Base-by-base conservation (phyloP, 2,329 filamentous ascomycete species). In the Pseudogymnoascus sp. region DNA sequence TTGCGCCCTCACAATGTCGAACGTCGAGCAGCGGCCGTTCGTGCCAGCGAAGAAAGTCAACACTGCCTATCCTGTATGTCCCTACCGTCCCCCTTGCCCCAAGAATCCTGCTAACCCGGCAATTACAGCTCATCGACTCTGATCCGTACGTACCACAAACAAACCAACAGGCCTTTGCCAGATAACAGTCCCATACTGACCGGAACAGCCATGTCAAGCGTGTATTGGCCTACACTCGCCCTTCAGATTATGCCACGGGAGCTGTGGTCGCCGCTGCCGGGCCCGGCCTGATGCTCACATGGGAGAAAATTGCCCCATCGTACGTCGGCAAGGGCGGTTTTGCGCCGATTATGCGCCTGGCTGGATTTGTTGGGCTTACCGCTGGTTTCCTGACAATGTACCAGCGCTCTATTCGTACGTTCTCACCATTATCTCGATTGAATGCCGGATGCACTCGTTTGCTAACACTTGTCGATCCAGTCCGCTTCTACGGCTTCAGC, bases 401-500 rank as follows among this genome's bases (percentile, higher is more conserved):
- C 78, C 86, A 92, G 74, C 83, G 89, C 75, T 96, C 92, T 62
- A 84, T 83, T 76, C 81, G 92, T 96, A 88, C 74, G 90, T 84
- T 29, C n/a, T 15, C 50, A 13, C 50, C n/a, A 33, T 33, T 15
- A 7, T 19, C 29, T 13, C 29, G 23, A 15, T 60, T 21, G 6
- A 23, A 19, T 26, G 33, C n/a, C 15, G 59, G 38, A 21, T 19
- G 9, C 37, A 35, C 35, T 60, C 35, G 7, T 59, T 19, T 31
- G 17, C 50, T 63, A 63, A 64, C 33, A 62, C 13, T 62, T 62
- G 60, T 9, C 19, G 5, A 13, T 44, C 15, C 44, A 96, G 92
- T 93, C 72, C 90, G 95, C 68, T 97, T 99, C 79, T 97, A 97
- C 79, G 95, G 95, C 71, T 91, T 93, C 77, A 88, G 85, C 59